Evolutionary conservation across 1,139 yeast genomes (phyloP), one percentile per base, ranked within the genome.

Genomic region (Geotrichum macrosporum): DNA sequence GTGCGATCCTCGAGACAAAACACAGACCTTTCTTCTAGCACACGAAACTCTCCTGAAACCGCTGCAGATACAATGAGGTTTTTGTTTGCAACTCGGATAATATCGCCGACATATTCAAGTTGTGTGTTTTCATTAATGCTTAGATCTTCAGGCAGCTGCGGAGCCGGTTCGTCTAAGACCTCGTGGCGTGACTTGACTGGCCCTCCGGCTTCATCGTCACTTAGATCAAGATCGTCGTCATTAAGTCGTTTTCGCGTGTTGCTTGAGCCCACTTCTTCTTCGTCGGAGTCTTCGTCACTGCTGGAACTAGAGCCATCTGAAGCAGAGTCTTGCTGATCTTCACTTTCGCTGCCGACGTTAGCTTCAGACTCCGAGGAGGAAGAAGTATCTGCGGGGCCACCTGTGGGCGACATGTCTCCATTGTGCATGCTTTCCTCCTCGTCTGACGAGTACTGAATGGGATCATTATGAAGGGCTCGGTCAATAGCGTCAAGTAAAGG

Each of bases 101-200:
- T 70, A n/a, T 68, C 71, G 2, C 98, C 98, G 15, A 89, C 73
- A 30, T 72, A 74, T 55, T 85, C 86, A 13, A 92, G 76, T 0
- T 84, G 81, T 1, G 89, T 80, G 13, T 69, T 67, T 16, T 70
- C 75, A 0, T 76, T 76, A 20, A 89, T 71, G 5, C 57, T 60
- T 54, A 81, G 84, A 50, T 74, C 83, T n/a, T 72, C 77, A 0
- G 96, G 95, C 1, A 89, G 66, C 8, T 69, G 64, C 0, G 86
- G 84, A 0, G 88, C 84, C 1, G 70, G 71, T 56, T 82, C 95
- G 47, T 86, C 86, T 0, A 68, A 55, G 1, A 81, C 64, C 62
- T 92, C 98, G 60, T 92, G 84, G 52, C 78, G 81, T 0, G 97
- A 87, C 37, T 71, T 66, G 18, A 89, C 83, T 0, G 95, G 94